Conservation (phyloP, 805 yeast species). For the Cyberlindnera sargentensis region DNA sequence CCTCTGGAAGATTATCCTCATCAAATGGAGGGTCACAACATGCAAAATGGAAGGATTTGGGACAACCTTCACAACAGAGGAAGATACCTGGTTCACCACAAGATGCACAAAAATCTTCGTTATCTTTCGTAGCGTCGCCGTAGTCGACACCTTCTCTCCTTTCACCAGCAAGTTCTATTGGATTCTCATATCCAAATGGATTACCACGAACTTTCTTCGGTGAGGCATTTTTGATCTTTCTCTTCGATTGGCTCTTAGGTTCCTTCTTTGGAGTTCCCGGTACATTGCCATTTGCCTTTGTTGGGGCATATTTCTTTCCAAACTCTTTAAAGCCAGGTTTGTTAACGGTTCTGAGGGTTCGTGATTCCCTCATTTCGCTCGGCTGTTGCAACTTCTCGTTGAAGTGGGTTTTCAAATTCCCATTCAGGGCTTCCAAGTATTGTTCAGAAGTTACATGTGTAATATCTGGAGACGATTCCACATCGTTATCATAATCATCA, state of each 20-base stretch:
- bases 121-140: slow-evolving; percentile 33
- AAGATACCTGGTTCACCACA: slow-evolving; percentile 89
- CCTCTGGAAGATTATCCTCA: slow-evolving; percentile 70
- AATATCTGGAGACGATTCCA: background rate
- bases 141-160: slow-evolving; percentile 25
- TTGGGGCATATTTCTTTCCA: slow-evolving; percentile 7
- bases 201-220: slow-evolving; percentile 30
- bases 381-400: slow-evolving; percentile 17
- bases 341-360: slow-evolving; percentile 1
- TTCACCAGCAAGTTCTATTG: slow-evolving; percentile 25
- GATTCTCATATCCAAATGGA: slow-evolving; percentile 37
- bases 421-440: slow-evolving; percentile 11
- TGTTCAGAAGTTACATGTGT: slow-evolving; percentile 4
- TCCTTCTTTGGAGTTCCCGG: slow-evolving; percentile 10
- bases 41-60: slow-evolving; percentile 82
- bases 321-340: slow-evolving; percentile 7
- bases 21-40: slow-evolving; percentile 89
- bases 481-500: no score
- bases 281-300: slow-evolving; percentile 4
- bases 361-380: slow-evolving; percentile 15
- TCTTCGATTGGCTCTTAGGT: slow-evolving; percentile 10
- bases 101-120: slow-evolving; percentile 86
- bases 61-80: slow-evolving; percentile 91
- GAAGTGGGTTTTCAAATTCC: slow-evolving; percentile 9
- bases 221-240: slow-evolving; percentile 23